Base-by-base conservation (phyloP, 1,139 yeast species). In the Yamadazyma membranifaciens region DNA sequence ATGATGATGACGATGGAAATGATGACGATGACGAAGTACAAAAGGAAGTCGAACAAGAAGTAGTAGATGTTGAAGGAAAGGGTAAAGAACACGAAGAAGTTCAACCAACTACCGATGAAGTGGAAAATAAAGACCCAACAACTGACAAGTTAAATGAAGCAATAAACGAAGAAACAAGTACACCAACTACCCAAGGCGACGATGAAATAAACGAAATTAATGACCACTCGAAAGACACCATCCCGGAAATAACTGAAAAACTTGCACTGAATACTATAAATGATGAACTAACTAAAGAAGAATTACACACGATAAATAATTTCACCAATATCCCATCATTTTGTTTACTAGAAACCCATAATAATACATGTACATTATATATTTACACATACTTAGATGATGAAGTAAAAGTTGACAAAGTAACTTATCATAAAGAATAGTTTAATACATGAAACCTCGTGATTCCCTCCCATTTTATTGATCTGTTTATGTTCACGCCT, bases 381-480 rank as follows among this genome's bases (percentile, higher is more conserved):
- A 86, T 92, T 45, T 92, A 92, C 67, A 86, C 94, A 12, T 75
- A 81, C 54, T 70, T 86, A 40, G 82, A 81, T 47, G 89, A 83
- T 2, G 95, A 88, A 47, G 92, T 92, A 38, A 87, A 87, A 62
- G 97, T 92, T 25, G 98, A 91, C 60, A 89, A 89, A 63, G 86
- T 89, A 42, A 81, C 83, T 39, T 88, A 85, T 60, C 75, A 83
- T 48, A 88, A 87, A 61, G 83, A 40, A 25, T 40, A 36, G 29
- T 29, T 11, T 13, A 13, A 29, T 26, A 26, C 29, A 26, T 29
- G 31, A 29, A 29, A 29, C 11, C 28, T n/a, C 28, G 28, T 26
- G 12, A 26, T 29, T 13, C 15, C 9, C 17, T 29, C 15, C 14
- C 9, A 29, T 13, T 13, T n/a, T 26, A 26, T 20, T 20, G 5